Percentiles rank a stretch among this genome's conserved stretches.
These are phyloP conservation scores for Calendula officinalis DNA, from an alignment of 129 eudicot species.

Conservation along the genomic window DNA sequence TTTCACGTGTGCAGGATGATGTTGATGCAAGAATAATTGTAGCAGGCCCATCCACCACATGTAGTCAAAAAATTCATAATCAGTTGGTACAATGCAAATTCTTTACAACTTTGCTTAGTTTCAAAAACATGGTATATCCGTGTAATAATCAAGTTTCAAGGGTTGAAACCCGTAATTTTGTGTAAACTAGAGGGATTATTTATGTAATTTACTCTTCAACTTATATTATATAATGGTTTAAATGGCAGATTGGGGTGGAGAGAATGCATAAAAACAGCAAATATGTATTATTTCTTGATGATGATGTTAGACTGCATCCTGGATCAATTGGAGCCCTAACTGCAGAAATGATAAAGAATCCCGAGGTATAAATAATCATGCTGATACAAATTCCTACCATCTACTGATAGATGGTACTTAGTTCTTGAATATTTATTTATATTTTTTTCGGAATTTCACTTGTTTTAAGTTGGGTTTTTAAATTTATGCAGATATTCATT, in stretches of 20 bases:
- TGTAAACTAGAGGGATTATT: no score
- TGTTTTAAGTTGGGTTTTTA: not conserved
- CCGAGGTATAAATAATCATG: conserved; percentile 63
- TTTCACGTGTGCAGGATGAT: conserved; percentile 59
- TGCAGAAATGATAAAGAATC: conserved; percentile 94
- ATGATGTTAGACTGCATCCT: conserved; percentile 97
- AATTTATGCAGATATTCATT: conserved; percentile 77
- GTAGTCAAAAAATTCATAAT: conserved; percentile 98
- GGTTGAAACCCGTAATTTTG: no score
- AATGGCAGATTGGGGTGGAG: conserved; percentile 79
- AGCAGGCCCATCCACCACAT: conserved; percentile 93
- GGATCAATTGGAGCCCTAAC: conserved; percentile 96
- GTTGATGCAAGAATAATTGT: conserved; percentile 78
- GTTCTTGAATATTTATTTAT: conserved; percentile 12
- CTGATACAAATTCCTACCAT: conserved; percentile 25
- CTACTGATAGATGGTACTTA: conserved; percentile 29
- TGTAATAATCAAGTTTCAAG: no score
- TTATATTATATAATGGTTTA: not conserved
- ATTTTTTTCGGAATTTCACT: not conserved
- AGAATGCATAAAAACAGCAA: conserved; percentile 89
- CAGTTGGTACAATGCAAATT: conserved; percentile 65
- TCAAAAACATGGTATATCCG: no score
- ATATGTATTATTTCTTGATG: conserved; percentile 92
- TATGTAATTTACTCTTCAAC: not conserved
- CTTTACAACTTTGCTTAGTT: not conserved